A percentile compares a stretch with the other conserved stretches of the same genome.
Conservation (phyloP, 192 early-diverging fungal genomes). For the Paraglomus brasilianum region DNA sequence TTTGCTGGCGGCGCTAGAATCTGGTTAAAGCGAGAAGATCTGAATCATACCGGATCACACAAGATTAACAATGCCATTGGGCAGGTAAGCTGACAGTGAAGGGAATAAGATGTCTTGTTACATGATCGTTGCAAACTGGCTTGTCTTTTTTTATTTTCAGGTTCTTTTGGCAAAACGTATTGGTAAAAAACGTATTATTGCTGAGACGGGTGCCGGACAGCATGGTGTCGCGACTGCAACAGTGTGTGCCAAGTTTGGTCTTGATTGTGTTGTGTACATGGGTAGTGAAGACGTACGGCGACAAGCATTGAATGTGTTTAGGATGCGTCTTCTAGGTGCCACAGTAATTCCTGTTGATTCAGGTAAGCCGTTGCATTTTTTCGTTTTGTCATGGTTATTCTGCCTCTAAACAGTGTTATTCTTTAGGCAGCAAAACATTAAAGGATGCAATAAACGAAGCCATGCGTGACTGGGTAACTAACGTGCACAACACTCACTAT, state of each 20-base stretch:
- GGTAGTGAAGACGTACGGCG: constrained; percentile 92
- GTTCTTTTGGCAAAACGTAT: constrained; percentile 89
- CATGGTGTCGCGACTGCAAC: constrained; percentile 98
- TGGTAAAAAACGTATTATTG: constrained; percentile 96
- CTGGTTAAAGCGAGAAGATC: constrained; percentile 98
- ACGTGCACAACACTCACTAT: constrained; percentile 91
- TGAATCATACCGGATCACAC: constrained; percentile 99
- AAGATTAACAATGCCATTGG: constrained; percentile 99
- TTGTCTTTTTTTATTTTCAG: constrained; percentile 8
- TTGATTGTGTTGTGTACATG: constrained; percentile 98
- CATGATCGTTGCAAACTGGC: not conserved
- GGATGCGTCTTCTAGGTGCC: constrained; percentile 92
- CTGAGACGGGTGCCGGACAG: constrained; percentile 98
- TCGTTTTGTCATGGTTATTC: not conserved
- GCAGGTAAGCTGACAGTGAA: constrained; percentile 47
- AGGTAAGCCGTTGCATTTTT: constrained; percentile 48
- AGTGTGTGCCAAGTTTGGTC: constrained; percentile 95
- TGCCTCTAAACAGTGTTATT: not conserved
- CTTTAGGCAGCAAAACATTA: constrained; percentile 59
- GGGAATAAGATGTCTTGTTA: constrained; percentile 5
- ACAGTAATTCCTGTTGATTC: constrained; percentile 81
- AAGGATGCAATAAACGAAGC: constrained; percentile 99
- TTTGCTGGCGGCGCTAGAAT: constrained; percentile 81
- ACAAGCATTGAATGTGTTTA: constrained; percentile 94
- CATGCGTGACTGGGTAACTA: constrained; percentile 98